phyloP scores from a whole-genome alignment of 257 asterid species.

The Handroanthus guayacan region DNA sequence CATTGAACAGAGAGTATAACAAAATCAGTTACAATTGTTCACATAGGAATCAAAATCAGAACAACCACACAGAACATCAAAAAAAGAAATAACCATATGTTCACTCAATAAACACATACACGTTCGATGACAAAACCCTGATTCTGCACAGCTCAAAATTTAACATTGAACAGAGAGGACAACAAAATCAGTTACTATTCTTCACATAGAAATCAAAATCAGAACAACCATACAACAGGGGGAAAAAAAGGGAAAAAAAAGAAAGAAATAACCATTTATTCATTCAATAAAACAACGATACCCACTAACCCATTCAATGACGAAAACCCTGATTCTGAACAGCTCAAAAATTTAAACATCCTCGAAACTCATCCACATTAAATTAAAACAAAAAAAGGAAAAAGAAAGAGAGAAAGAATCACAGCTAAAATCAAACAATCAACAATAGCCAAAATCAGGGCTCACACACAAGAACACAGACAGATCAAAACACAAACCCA shows the following conservation, averaged over 20 bases:
- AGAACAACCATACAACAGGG: no score
- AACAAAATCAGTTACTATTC: no score
- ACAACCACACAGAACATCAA: not conserved
- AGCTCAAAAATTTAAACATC: slow-evolving; percentile 19
- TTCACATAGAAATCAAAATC: no score
- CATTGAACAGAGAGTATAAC: slow-evolving; percentile 7
- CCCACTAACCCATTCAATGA: slow-evolving; percentile 2
- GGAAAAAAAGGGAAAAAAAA: no score
- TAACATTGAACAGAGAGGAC: no score
- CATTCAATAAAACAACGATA: not conserved
- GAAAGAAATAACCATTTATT: not conserved
- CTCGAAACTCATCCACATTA: slow-evolving; percentile 22
- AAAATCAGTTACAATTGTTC: slow-evolving; percentile 9
- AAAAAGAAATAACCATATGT: not conserved
- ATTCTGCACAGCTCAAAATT: slow-evolving; percentile 19
- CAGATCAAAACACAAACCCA: slow-evolving; percentile 29
- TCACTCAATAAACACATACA: not conserved
- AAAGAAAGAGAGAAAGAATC: not conserved
- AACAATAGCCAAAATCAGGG: slow-evolving; percentile 17
- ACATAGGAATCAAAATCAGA: not conserved
- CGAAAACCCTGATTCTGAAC: slow-evolving; percentile 31
- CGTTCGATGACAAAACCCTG: slow-evolving; percentile 23
- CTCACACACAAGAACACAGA: not conserved
- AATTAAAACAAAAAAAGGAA: not conserved
- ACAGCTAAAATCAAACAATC: slow-evolving; percentile 10